Evolutionary conservation across 257 asterid genomes (phyloP), one percentile per base, ranked within the genome.

Genomic region (Petunia axillaris): DNA sequence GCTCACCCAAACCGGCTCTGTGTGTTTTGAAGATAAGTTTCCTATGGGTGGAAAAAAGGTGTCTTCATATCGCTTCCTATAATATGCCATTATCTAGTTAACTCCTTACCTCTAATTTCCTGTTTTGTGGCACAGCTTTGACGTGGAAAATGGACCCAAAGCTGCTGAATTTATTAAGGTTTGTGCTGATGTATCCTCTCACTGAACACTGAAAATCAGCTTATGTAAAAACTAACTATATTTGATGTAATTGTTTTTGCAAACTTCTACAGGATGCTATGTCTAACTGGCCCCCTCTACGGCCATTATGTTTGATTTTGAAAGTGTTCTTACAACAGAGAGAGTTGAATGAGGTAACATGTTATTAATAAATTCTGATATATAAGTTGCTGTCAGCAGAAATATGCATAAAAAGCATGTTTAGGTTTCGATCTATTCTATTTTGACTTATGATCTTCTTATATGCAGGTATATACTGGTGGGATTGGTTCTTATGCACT

Each of bases 401-500:
- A 25, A 46, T 59, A 35, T 73, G 46, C 4, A 0, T 71, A 11
- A 7, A 71, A 14, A 50, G 15, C 7, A 66, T 52, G 38, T 78
- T 70, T 39, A 25, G 68, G 74, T 79, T 79, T 16, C 1, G 63
- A 76, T 75, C 58, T 52, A 5, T 82, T 73, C 77, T 84, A 78
- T 64, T 76, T 80, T 48, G 79, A 77, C 76, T 79, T 85, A 16
- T 55, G 38, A 15, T 75, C 79, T 76, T 76, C 81, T 74, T 16
- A 6, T 59, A n/a, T 85, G 65, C 78, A 96, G 99, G 99, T 96
- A 76, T 96, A 94, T 83, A 90, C 98, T 14, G 99, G 99, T 81
- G 99, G 99, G 81, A 94, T 96, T 87, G 97, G 99, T 66, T 96
- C 99, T 3, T 96, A 94, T 78, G 99, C 98, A 2, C 94, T 96